Percentiles rank a stretch among this genome's conserved stretches.
phyloP scores from a whole-genome alignment of 495 filamentous ascomycete species.

The Astrocystis sublimbata region DNA sequence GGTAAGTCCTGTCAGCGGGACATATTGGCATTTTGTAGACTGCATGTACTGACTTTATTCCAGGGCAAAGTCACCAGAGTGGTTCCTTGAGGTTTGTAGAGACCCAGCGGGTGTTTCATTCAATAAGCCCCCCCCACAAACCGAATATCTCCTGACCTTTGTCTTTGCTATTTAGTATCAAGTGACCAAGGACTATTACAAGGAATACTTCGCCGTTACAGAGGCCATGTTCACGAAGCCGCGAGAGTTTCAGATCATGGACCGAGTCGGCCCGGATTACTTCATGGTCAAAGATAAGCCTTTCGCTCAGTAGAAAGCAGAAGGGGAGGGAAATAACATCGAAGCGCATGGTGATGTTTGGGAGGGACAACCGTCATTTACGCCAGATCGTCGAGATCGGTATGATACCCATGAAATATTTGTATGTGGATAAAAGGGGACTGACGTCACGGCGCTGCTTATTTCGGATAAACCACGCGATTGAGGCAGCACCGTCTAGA shows the following conservation, averaged over 20 bases:
- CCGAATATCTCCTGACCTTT: too few relatives aligned
- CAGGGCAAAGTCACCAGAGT: constrained; percentile 41
- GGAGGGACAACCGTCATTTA: background rate
- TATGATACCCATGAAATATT: constrained; percentile 10
- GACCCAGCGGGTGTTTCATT: background rate
- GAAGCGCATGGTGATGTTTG: background rate
- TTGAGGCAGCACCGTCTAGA: constrained; percentile 14
- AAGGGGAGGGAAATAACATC: background rate
- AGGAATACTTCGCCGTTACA: constrained; percentile 48
- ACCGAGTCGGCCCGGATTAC: constrained; percentile 37
- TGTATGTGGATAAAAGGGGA: constrained; percentile 6
- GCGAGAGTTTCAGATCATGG: constrained; percentile 40
- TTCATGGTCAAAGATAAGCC: constrained; percentile 33
- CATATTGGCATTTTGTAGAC: background rate
- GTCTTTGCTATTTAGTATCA: constrained; percentile 39
- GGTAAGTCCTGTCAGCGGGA: constrained; percentile 24
- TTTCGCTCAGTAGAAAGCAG: constrained; percentile 2
- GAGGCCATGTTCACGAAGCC: constrained; percentile 53
- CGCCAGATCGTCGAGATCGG: background rate
- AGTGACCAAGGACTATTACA: constrained; percentile 53
- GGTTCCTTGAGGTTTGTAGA: constrained; percentile 38
- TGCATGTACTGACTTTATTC: constrained; percentile 10
- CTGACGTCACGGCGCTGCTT: constrained; percentile 2
- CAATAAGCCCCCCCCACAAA: constrained; percentile 12
- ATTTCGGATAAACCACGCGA: constrained; percentile 15